Base-by-base conservation (phyloP, 306 rosid species). In the Acacia crassicarpa region DNA sequence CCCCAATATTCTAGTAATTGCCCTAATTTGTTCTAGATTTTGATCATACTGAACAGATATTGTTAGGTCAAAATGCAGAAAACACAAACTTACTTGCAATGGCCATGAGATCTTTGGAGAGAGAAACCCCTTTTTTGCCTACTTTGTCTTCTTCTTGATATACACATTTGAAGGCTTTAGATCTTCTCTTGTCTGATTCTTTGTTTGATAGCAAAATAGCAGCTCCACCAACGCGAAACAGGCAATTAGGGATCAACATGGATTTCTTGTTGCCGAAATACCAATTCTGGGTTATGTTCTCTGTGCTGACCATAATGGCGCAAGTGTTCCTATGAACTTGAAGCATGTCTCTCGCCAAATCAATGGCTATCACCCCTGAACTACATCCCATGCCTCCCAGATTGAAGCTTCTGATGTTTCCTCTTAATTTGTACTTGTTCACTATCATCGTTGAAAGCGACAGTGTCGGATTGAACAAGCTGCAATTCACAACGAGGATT, bases 371-470 rank as follows among this genome's bases (percentile, higher is more conserved):
- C 7, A 91, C 91, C 1, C 95, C 90, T 1, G 95, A 90, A 69
- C 95, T 91, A 49, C 95, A 91, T 10, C 95, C 95, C 95, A 91
- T 91, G 0, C 95, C 93, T 0, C 91, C 91, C 22, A n/a, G 53
- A 58, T 91, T 91, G 67, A 89, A 88, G 77, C 85, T 89, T 66
- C 72, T n/a, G 13, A 88, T 74, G 3, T 88, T 88, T 5, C 87
- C 86, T 63, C 94, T 85, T 44, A 92, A 67, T 7, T 89, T 90
- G 63, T 92, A 92, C 62, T 74, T 86, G 74, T 92, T 90, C 19
- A 92, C 93, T 25, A 92, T 90, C 91, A 90, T 86, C 2, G 97
- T 88, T 0, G 97, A 92, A 8, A 90, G 88, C 1, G 97, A 92
- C 23, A 94, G 97, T 0, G 93, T 89, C 13, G 94, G 97, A 67